These are phyloP conservation scores for Pueraria montana DNA, from an alignment of 306 rosid species.

Conservation along the genomic window DNA sequence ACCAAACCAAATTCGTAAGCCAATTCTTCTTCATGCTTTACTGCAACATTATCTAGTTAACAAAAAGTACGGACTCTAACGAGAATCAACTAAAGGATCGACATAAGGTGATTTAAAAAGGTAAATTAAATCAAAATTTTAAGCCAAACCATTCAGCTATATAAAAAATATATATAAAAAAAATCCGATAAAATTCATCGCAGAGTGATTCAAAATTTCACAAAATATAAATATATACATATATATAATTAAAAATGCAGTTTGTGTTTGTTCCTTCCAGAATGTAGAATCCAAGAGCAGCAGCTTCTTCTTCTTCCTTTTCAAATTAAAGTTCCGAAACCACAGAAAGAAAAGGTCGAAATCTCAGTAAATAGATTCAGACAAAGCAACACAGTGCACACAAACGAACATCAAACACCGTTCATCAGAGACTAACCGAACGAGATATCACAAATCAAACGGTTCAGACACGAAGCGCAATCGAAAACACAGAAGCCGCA, in stretches of 20 bases:
- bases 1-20: conserved; percentile 29
- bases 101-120: not conserved
- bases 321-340: conserved; percentile 24
- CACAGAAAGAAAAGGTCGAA: conserved; percentile 9
- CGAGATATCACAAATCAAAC: conserved; percentile 17
- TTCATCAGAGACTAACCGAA: not conserved
- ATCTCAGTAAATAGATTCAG: conserved; percentile 44
- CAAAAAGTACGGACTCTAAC: not conserved
- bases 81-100: conserved; percentile 21
- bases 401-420: not conserved
- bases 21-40: conserved; percentile 23
- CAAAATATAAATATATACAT: not conserved
- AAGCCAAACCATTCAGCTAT: not conserved
- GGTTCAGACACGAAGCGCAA: conserved; percentile 28
- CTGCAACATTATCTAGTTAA: not conserved
- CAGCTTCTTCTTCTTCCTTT: conserved; percentile 28
- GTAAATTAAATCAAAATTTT: not conserved
- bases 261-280: conserved; percentile 2
- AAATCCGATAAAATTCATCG: not conserved
- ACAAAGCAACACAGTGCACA: conserved; percentile 18
- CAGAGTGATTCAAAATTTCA: conserved; percentile 19
- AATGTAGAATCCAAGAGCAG: conserved; percentile 14
- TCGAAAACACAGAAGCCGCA: conserved; percentile 50
- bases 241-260: conserved; percentile 2
- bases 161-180: not conserved